phyloP scores from a whole-genome alignment of 305 asterid species.

The Rubia occidens region DNA sequence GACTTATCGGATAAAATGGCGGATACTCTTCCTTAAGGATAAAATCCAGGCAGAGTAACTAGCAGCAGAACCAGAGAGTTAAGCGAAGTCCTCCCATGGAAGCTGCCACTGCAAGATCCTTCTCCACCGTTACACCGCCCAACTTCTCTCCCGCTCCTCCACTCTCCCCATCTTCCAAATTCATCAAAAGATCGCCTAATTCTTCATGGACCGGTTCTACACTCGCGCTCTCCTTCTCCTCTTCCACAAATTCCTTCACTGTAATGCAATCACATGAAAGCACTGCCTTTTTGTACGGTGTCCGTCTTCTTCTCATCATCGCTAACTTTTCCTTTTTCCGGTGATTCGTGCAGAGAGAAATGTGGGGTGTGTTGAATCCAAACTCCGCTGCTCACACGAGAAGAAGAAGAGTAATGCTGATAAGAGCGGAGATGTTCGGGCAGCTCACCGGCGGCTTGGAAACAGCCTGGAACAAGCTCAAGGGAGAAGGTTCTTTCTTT shows the following conservation, averaged over 20 bases:
- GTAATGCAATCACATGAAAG: slow-evolving; percentile 23
- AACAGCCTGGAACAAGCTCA: slow-evolving; percentile 94
- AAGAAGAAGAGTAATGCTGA: slow-evolving; percentile 40
- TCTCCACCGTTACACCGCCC: slow-evolving; percentile 55
- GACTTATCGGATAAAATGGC: slow-evolving; percentile 15
- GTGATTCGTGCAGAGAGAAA: slow-evolving; percentile 39
- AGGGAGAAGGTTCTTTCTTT: slow-evolving; percentile 66
- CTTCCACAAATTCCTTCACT: slow-evolving; percentile 42
- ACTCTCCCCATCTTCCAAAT: slow-evolving; percentile 26
- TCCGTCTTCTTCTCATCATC: not conserved
- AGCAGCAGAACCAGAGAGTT: too few species aligned
- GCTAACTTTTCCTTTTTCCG: not conserved
- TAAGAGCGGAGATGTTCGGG: slow-evolving; percentile 93
- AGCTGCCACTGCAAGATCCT: slow-evolving; percentile 30
- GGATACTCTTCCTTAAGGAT: slow-evolving; percentile 3
- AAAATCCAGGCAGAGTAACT: not conserved
- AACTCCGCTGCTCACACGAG: slow-evolving; percentile 20
- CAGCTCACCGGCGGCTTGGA: slow-evolving; percentile 86
- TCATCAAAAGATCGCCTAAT: slow-evolving; percentile 23
- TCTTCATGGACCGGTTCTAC: slow-evolving; percentile 38
- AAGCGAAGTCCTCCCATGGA: slow-evolving; percentile 43
- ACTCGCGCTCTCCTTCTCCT: slow-evolving; percentile 46
- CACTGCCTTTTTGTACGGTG: not conserved
- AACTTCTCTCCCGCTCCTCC: slow-evolving; percentile 37
- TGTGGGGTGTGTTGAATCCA: slow-evolving; percentile 52